Base-by-base conservation (phyloP, 345 rosid genomes). In the Gossypium sturtianum region DNA sequence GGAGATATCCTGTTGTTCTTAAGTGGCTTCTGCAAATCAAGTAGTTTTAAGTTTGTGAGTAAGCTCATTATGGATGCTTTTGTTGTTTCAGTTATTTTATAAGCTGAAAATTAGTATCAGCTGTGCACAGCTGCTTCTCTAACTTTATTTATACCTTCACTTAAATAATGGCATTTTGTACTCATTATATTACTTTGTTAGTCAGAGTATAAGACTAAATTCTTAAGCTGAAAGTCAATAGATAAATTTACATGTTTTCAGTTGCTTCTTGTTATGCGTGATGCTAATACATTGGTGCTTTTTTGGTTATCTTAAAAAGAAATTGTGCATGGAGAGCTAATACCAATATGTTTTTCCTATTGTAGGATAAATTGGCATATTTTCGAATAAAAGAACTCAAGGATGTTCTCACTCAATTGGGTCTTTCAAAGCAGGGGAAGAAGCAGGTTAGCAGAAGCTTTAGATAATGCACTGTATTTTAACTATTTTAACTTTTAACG, bases 341-440 rank as follows among this genome's bases (percentile, higher is more conserved):
- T 27, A 13, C 15, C 17, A 44, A n/a, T 19, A 60, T 62, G 22
- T 43, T 48, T 70, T 27, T 61, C 11, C 65, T 69, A 38, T 64
- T 84, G 75, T 78, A 95, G 99, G 97, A 91, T 9, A 91, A 93
- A 61, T 82, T 95, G 83, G 83, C 89, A 7, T 84, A 86, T 79
- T 95, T 95, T 75, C 91, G 99, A 68, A 90, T 95, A 74, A 95
- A 88, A 81, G 99, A 95, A 89, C 97, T 95, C 52, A 95, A 95
- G 88, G 97, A 95, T 86, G 94, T 91, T 76, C 89, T 95, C 27
- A 85, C 90, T 72, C 90, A 87, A 70, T 82, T 95, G 62, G 93
- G 97, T 71, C 97, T 93, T 74, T 88, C 99, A 64, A 95, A 95
- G 84, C 99, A 95, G 81, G 99, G 99, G 71, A 93, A 89, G 87